Evolutionary conservation across 2,329 filamentous ascomycete genomes (phyloP).

Genomic region (Trematosphaeria pertusa): DNA sequence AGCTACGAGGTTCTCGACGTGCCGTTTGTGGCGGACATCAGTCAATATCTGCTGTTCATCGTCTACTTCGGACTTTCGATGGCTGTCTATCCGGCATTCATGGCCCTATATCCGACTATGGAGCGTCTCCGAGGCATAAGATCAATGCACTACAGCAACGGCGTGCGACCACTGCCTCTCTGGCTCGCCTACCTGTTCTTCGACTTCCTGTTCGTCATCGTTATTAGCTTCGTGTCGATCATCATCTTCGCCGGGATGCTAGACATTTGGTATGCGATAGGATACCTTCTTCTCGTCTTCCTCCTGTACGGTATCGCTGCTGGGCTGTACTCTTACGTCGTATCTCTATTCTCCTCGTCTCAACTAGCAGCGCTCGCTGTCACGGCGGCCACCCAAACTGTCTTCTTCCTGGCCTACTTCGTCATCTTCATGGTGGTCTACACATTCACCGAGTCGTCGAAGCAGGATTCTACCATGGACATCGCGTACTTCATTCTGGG

Average conservation of each 20-base stretch:
- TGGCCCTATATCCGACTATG: conserved; percentile 81
- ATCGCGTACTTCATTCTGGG: conserved; percentile 28
- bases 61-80: conserved; percentile 76
- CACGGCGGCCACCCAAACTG: conserved; percentile 73
- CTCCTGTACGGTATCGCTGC: conserved; percentile 80
- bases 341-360: conserved; percentile 73
- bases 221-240: conserved; percentile 72
- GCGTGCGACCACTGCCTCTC: conserved; percentile 77
- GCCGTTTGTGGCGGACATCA: conserved; percentile 68
- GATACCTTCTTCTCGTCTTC: conserved; percentile 80
- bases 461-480: conserved; percentile 23
- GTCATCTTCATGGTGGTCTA: conserved; percentile 28
- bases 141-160: conserved; percentile 87
- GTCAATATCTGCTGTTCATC: conserved; percentile 64
- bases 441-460: conserved; percentile 15
- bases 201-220: conserved; percentile 75
- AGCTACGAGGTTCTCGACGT: conserved; percentile 65
- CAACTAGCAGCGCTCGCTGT: conserved; percentile 58
- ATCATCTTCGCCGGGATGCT: conserved; percentile 65
- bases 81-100: conserved; percentile 80
- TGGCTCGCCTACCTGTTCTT: conserved; percentile 84
- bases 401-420: conserved; percentile 55
- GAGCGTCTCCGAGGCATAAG: conserved; percentile 80
- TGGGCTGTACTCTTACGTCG: conserved; percentile 75
- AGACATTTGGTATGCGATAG: conserved; percentile 72